These are phyloP conservation scores for Epipyxis sp. DNA, from an alignment of 108 stramenopile species.

Conservation along the genomic window DNA sequence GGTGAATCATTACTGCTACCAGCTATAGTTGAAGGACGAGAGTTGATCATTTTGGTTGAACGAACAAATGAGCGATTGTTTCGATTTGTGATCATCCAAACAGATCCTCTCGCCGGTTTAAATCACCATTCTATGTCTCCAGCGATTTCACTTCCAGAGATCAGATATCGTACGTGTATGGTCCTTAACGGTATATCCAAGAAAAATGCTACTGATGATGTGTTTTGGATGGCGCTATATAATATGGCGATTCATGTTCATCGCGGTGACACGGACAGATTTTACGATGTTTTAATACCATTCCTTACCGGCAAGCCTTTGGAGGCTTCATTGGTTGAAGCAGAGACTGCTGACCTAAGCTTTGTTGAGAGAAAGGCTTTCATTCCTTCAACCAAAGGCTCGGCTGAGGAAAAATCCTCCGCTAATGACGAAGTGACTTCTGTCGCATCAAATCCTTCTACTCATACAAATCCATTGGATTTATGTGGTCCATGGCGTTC, in stretches of 20 bases:
- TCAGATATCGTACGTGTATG: conserved; percentile 37
- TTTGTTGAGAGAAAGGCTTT: conserved; percentile 16
- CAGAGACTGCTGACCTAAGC: too few relatives aligned
- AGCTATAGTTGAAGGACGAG: conserved; percentile 14
- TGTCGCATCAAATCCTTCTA: background rate
- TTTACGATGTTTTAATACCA: conserved; percentile 41
- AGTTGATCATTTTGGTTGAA: conserved; percentile 29
- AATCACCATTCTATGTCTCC: too few relatives aligned
- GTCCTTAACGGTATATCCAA: conserved; percentile 39
- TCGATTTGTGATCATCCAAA: conserved; percentile 36
- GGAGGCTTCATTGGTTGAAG: conserved; percentile 40
- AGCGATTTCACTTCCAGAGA: conserved; percentile 31
- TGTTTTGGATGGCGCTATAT: conserved; percentile 43
- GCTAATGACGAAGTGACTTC: too few relatives aligned
- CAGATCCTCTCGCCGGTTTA: conserved; percentile 33
- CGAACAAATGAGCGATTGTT: conserved; percentile 33
- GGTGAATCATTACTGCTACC: conserved; percentile 36
- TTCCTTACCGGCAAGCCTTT: conserved; percentile 43
- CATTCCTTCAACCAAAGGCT: too few relatives aligned
- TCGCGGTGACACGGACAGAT: conserved; percentile 34
- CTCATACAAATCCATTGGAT: too few relatives aligned
- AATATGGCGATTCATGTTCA: conserved; percentile 36
- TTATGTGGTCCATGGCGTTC: conserved; percentile 20
- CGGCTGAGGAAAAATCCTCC: too few relatives aligned
- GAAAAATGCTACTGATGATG: conserved; percentile 45